Evolutionary conservation across 345 rosid genomes (phyloP), one percentile per base, ranked within the genome.

Genomic region (Populus tremula): DNA sequence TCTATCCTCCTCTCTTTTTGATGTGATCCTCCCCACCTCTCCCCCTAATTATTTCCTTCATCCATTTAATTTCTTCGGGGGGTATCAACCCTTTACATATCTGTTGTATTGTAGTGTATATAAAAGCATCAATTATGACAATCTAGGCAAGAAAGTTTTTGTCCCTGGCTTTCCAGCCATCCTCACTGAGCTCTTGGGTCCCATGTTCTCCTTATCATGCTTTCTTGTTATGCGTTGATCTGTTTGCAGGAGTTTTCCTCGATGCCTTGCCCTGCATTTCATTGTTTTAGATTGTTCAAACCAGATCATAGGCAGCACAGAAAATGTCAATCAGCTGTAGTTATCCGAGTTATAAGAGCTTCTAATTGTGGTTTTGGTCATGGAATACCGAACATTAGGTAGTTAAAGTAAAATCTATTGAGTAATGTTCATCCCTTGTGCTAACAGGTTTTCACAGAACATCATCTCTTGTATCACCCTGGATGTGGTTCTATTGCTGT

Each of bases 21-120:
- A 11, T 41, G 14, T 77, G 69, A 49, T 70, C 78, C 82, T 71
- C 27, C 74, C 62, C 76, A n/a, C 38, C 20, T 17, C 41, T 65
- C 41, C 79, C 78, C 72, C 53, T 71, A 79, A 76, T 77, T 78
- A 74, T 70, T 80, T 63, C 5, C 67, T 14, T 38, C 63, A 72
- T 80, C 63, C 81, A 84, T 83, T 83, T 73, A 76, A 81, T 77
- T 81, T n/a, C n/a, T 4, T 77, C 18, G 63, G 77, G 84, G 84
- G 86, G 85, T 75, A 53, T 64, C 71, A 69, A 50, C 79, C 90
- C 82, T 53, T 78, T 76, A 71, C 75, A 77, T 78, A 79, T 83
- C 78, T 76, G 33, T 72, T 84, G 87, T 83, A 85, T 83, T 81
- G 83, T 83, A 78, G 87, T 85, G 87, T 88, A 88, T 85, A 87